These are phyloP conservation scores for Mucor piriformis DNA, from an alignment of 371 early-diverging fungal genomes.

Conservation along the genomic window DNA sequence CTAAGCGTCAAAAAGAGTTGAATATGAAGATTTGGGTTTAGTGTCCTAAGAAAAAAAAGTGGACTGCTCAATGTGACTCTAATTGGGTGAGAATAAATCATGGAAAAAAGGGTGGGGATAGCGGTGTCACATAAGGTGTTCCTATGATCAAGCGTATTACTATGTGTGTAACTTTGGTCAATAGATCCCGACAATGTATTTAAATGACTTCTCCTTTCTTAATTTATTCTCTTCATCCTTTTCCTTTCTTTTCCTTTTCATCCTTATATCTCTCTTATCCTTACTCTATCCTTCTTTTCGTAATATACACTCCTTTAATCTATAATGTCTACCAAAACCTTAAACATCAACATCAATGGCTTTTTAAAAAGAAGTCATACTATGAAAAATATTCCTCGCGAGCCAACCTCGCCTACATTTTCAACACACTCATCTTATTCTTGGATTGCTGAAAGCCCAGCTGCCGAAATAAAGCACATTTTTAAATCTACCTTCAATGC, in stretches of 20 bases:
- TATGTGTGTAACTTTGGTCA: conserved; percentile 1
- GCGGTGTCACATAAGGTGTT: not conserved
- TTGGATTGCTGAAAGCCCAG: conserved; percentile 17
- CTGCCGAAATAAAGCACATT: conserved; percentile 24
- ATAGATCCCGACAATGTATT: not conserved
- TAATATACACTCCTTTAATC: not conserved
- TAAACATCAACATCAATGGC: not conserved
- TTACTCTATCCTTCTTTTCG: not conserved
- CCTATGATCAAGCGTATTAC: not conserved
- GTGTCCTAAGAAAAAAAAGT: not conserved
- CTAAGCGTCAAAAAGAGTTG: not conserved
- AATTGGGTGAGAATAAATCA: not conserved
- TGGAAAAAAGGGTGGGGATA: conserved; percentile 1
- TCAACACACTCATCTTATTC: conserved; percentile 19
- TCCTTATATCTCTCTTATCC: conserved; percentile 6
- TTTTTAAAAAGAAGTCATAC: not conserved
- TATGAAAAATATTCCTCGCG: conserved; percentile 4
- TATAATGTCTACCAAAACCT: not conserved
- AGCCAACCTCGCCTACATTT: conserved; percentile 22
- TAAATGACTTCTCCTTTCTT: not conserved
- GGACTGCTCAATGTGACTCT: not conserved
- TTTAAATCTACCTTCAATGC: conserved; percentile 28
- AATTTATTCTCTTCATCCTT: not conserved
- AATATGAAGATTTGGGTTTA: no score
- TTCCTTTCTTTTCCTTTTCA: not conserved